A percentile compares a stretch with the other conserved stretches of the same genome.
Conservation (phyloP, 768 basidiomycete species). For the Mycena indigotica region DNA sequence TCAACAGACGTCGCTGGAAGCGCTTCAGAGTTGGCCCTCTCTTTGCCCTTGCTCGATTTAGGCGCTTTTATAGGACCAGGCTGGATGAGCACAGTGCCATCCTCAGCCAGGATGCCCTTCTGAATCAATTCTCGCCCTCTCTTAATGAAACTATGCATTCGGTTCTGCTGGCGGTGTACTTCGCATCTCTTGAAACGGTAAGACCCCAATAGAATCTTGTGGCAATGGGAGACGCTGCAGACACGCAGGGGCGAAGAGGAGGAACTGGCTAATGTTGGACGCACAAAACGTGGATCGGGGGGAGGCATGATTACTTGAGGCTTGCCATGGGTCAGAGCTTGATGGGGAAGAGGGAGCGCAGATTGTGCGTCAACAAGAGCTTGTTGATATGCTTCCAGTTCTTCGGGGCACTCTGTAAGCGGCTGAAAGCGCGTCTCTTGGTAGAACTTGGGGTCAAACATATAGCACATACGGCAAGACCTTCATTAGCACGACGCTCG, state of each 20-base stretch:
- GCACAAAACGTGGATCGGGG: constrained; percentile 3
- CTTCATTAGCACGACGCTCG: constrained; percentile 33
- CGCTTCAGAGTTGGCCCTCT: constrained; percentile 15
- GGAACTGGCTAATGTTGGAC: constrained; percentile 8
- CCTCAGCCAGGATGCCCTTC: constrained; percentile 35
- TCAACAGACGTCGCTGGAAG: background rate
- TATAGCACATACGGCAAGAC: constrained; percentile 37
- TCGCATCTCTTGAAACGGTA: constrained; percentile 59
- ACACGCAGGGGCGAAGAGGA: constrained; percentile 42
- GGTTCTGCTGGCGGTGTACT: constrained; percentile 56
- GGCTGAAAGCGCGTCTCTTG: constrained; percentile 27
- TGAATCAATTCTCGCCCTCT: constrained; percentile 51
- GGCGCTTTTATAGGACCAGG: constrained; percentile 13
- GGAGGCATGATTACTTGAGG: background rate
- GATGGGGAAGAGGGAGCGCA: constrained; percentile 19
- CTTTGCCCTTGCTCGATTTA: constrained; percentile 6
- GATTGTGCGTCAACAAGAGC: constrained; percentile 37
- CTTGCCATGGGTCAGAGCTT: constrained; percentile 2
- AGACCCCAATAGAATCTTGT: constrained; percentile 47
- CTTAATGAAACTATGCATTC: constrained; percentile 54
- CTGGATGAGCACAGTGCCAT: constrained; percentile 18
- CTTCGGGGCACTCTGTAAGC: constrained; percentile 37
- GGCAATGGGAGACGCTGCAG: constrained; percentile 62
- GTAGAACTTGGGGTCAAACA: no score
- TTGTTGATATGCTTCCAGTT: constrained; percentile 38